Base-by-base conservation (phyloP, 352 stramenopile genomes). In the Phytopythium aichiense region DNA sequence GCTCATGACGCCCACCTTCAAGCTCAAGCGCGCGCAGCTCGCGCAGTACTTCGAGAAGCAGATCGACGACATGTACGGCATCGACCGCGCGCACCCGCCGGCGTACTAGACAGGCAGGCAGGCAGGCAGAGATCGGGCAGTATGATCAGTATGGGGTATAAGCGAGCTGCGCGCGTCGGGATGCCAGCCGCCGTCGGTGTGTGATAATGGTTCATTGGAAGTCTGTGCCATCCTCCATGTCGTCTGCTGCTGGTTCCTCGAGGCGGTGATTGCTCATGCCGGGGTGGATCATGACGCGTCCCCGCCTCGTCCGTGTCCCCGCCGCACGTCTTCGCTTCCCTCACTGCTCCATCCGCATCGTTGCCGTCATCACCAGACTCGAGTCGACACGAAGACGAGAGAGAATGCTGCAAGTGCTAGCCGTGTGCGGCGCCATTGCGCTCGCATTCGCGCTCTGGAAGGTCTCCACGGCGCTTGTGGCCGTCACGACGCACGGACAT, bases 1-100 rank as follows among this genome's bases (percentile, higher is more conserved):
- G 51, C 76, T 98, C 33, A 70, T 98, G 38, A 99, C 96, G n/a
- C 95, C 96, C 12, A 98, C 96, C 1, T 98, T 98, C 76, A 99
- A 99, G 69, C 84, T 98, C 65, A 99, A 98, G 77, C 77, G 96
- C 1, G 80, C 84, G 49, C 74, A 98, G 63, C 86, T 98, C 11
- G 81, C 25, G 46, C 46, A 52, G 46, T n/a, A 33, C 46, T 52
- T 20, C 51, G 31, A 74, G 23, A 66, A 88, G 22, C 55, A 96
- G 35, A 92, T 98, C 50, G 68, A 81, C 33, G 61, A 55, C 0
- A 79, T 98, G 71, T 98, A 98, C 52, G 52, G 51, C 52, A 45
- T 58, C 52, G 52, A 58, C 52, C 52, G 52, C 8, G 52, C 52
- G 2, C 52, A 58, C 35, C 52, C 52, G 52, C 52, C 52, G 9